A percentile compares a stretch with the other conserved stretches of the same genome.
These are phyloP conservation scores for Mucor sp. DNA, from an alignment of 371 early-diverging fungal species.

Conservation along the genomic window DNA sequence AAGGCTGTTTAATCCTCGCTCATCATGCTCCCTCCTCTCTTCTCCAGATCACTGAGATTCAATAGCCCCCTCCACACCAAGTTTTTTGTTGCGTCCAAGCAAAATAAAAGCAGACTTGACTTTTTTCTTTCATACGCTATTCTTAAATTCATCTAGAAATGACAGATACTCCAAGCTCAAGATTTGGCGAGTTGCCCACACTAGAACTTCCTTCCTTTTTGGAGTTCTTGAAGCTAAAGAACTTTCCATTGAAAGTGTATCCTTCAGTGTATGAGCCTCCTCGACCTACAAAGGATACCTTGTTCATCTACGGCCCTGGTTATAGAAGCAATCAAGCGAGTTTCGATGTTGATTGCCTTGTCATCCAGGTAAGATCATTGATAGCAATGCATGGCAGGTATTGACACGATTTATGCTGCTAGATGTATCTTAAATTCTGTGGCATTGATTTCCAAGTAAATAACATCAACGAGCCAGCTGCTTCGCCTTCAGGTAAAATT, in stretches of 20 bases:
- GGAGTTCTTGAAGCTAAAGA: slow-evolving; percentile 47
- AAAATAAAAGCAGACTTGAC: not conserved
- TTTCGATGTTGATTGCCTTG: slow-evolving; percentile 51
- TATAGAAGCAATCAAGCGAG: slow-evolving; percentile 34
- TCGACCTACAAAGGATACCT: slow-evolving; percentile 34
- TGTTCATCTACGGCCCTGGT: slow-evolving; percentile 54
- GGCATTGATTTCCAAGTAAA: slow-evolving; percentile 36
- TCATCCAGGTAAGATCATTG: slow-evolving; percentile 37
- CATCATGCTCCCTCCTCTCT: not conserved
- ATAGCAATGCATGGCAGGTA: no score
- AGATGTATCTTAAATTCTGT: slow-evolving; percentile 51
- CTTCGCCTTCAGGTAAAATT: slow-evolving; percentile 44
- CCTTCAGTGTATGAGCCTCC: slow-evolving; percentile 45
- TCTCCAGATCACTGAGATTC: not conserved
- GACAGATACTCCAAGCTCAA: slow-evolving; percentile 29
- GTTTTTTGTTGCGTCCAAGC: not conserved
- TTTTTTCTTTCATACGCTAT: not conserved
- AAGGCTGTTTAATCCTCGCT: not conserved
- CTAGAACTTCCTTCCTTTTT: slow-evolving; percentile 43
- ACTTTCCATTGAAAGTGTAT: slow-evolving; percentile 45
- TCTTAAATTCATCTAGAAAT: not conserved
- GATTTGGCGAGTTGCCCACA: slow-evolving; percentile 34
- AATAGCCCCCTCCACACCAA: not conserved
- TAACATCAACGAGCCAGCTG: slow-evolving; percentile 45
- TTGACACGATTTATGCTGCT: not conserved